Conservation (phyloP, 768 basidiomycete species). For the Mrakia gelida region DNA sequence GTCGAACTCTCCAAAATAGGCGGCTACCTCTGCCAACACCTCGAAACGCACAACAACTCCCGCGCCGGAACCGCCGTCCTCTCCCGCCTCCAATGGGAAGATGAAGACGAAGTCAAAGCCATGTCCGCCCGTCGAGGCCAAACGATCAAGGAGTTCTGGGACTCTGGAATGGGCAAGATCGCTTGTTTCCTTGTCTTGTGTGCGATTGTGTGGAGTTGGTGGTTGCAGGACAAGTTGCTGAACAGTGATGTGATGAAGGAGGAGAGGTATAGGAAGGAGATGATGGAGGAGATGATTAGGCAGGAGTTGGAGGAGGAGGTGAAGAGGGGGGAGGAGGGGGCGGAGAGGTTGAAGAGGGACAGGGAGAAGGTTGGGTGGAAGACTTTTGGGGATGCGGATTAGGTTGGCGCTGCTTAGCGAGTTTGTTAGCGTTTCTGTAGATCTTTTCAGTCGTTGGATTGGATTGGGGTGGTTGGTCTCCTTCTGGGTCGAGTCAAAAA, state of each 20-base stretch:
- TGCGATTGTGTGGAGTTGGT: not conserved
- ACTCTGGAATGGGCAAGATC: not conserved
- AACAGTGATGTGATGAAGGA: not conserved
- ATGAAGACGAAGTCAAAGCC: conserved; percentile 17
- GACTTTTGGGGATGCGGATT: too few species aligned
- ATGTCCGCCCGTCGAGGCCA: not conserved
- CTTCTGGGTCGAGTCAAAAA: too few species aligned
- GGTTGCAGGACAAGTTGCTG: not conserved
- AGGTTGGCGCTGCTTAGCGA: too few species aligned
- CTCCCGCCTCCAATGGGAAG: conserved; percentile 25
- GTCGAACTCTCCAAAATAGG: conserved; percentile 70
- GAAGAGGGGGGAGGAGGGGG: not conserved
- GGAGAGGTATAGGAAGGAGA: not conserved
- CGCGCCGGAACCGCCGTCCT: conserved; percentile 67
- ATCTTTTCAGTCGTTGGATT: too few species aligned
- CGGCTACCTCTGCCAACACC: conserved; percentile 68
- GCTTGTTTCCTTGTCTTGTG: not conserved
- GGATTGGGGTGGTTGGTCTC: too few species aligned
- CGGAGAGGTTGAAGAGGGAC: too few species aligned
- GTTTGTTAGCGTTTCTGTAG: too few species aligned
- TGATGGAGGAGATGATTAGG: conserved; percentile 3
- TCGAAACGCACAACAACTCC: conserved; percentile 67
- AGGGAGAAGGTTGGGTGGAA: too few species aligned
- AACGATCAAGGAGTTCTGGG: not conserved
- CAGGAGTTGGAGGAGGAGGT: conserved; percentile 1